phyloP scores from a whole-genome alignment of 148 eudicot genomes.

The Chenopodium album region DNA sequence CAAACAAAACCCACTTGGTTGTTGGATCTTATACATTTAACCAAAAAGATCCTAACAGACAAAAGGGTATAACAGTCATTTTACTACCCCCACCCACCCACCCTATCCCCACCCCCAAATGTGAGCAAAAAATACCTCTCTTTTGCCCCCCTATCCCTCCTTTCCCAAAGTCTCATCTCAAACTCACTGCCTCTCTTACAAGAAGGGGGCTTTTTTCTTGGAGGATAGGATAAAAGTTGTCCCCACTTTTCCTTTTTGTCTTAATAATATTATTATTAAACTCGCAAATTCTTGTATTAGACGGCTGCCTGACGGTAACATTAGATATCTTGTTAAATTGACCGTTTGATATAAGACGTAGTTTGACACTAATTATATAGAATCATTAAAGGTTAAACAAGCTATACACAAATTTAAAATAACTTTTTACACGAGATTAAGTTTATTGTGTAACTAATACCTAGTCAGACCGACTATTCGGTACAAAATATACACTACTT shows the following conservation, averaged over 20 bases:
- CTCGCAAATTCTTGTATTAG: too few species aligned
- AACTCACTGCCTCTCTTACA: not conserved
- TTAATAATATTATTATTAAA: not conserved
- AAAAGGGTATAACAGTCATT: slow-evolving; percentile 5
- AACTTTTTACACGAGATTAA: too few species aligned
- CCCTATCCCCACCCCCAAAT: not conserved
- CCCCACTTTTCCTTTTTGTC: slow-evolving; percentile 30
- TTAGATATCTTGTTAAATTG: too few species aligned
- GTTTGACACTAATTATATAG: too few species aligned
- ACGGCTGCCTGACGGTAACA: too few species aligned
- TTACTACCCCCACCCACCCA: slow-evolving; percentile 8
- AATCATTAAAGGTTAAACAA: too few species aligned
- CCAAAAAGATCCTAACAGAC: not conserved
- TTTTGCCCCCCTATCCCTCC: slow-evolving; percentile 24
- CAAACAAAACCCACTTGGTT: slow-evolving; percentile 11
- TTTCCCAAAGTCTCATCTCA: slow-evolving; percentile 30
- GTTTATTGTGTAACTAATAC: too few species aligned
- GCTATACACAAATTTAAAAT: too few species aligned
- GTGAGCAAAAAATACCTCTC: slow-evolving; percentile 24
- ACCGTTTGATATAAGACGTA: too few species aligned
- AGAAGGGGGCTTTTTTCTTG: slow-evolving; percentile 11
- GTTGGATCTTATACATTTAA: not conserved
- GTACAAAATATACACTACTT: too few species aligned
- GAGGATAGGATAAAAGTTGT: slow-evolving; percentile 28
- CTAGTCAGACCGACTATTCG: too few species aligned